Evolutionary conservation across 768 basidiomycete species (phyloP).

Genomic region (Hirschioporus abietinus): DNA sequence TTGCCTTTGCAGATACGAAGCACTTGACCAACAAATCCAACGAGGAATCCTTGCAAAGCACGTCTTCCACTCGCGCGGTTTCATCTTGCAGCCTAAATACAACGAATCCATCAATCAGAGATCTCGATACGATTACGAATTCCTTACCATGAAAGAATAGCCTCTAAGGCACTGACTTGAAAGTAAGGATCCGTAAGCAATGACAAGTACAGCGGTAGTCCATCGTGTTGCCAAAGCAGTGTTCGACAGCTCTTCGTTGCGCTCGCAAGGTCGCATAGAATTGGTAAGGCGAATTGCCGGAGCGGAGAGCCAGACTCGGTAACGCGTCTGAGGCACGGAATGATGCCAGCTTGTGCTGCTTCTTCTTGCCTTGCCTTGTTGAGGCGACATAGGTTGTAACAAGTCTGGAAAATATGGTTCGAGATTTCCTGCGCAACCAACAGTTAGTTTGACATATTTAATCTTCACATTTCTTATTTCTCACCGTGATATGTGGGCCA

Average conservation of each 20-base stretch:
- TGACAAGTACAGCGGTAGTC: conserved; percentile 73
- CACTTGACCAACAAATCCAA: conserved; percentile 68
- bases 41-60: conserved; percentile 60
- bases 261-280: conserved; percentile 92
- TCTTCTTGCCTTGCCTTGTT: conserved; percentile 96
- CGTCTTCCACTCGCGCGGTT: conserved; percentile 88
- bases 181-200: conserved; percentile 84
- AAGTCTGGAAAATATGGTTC: conserved; percentile 95
- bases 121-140: conserved; percentile 17
- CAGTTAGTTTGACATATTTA: conserved; percentile 3
- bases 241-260: conserved; percentile 91
- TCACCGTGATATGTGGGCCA: conserved; percentile 74
- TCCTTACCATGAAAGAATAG: conserved; percentile 77
- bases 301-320: conserved; percentile 87
- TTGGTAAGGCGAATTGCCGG: conserved; percentile 95
- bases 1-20: conserved; percentile 82
- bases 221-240: conserved; percentile 89
- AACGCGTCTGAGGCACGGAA: conserved; percentile 86
- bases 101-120: conserved; percentile 4
- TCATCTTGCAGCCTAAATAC: conserved; percentile 85
- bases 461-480: conserved; percentile 23
- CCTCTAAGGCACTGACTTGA: conserved; percentile 88
- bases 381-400: conserved; percentile 92
- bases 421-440: conserved; percentile 74
- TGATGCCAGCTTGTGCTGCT: conserved; percentile 91